phyloP scores from a whole-genome alignment of 306 rosid species.

The Carpinus viminea region DNA sequence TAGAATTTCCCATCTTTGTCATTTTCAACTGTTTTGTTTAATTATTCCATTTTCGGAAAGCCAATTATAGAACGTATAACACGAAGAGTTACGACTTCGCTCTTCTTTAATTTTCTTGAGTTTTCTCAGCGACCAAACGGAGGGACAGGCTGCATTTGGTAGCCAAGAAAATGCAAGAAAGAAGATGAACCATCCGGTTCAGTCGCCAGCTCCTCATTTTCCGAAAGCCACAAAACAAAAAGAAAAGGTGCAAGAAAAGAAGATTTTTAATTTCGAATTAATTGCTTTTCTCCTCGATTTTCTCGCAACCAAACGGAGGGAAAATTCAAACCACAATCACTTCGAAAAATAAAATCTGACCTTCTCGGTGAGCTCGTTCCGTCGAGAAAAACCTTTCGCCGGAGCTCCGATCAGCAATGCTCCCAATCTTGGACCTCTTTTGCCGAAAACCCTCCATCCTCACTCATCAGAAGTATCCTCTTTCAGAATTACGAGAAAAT shows the following conservation, averaged over 20 bases:
- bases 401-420: slow-evolving; percentile 35
- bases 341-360: slow-evolving; percentile 24
- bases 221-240: not conserved
- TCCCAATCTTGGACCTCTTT: slow-evolving; percentile 42
- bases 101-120: not conserved
- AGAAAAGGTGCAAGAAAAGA: slow-evolving; percentile 6
- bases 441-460: slow-evolving; percentile 58
- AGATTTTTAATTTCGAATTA: not conserved
- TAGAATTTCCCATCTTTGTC: not conserved
- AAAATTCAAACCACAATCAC: not conserved
- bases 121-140: slow-evolving; percentile 1
- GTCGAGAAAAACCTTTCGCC: slow-evolving; percentile 26
- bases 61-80: not conserved
- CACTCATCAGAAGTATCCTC: slow-evolving; percentile 40
- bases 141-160: not conserved
- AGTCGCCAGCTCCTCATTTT: not conserved
- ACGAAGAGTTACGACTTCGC: not conserved
- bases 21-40: slow-evolving; percentile 4
- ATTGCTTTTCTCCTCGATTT: not conserved
- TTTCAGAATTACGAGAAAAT: not conserved
- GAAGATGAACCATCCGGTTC: not conserved
- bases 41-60: not conserved
- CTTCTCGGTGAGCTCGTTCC: slow-evolving; percentile 42
- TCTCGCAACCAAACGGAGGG: slow-evolving; percentile 10
- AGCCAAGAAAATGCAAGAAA: not conserved